A percentile compares a stretch with the other conserved stretches of the same genome.
Evolutionary conservation across 805 yeast genomes (phyloP).

Genomic region (Candida orba): DNA sequence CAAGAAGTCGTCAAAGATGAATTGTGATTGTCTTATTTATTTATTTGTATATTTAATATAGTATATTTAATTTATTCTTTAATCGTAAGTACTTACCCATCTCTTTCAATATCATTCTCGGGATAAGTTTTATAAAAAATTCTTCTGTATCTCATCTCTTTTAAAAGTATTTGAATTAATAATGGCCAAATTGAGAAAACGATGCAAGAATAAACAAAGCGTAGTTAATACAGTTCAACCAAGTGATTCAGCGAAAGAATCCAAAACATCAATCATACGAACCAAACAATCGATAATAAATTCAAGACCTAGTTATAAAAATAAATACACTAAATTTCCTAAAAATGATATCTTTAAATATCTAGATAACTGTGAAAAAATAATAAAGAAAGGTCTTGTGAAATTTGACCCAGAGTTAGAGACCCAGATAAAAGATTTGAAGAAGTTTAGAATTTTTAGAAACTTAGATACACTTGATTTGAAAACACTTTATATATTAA

Average conservation of each 20-base stretch:
- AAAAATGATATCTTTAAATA: background rate
- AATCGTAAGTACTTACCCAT: background rate
- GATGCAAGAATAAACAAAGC: no score
- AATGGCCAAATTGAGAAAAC: no score
- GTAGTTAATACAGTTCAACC: no score
- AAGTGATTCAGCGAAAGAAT: no score
- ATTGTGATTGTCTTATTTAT: slow-evolving; percentile 2
- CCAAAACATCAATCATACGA: background rate
- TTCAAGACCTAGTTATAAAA: background rate
- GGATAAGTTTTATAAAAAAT: no score
- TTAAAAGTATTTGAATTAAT: no score
- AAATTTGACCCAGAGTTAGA: slow-evolving; percentile 5
- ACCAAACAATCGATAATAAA: background rate
- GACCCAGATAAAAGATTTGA: slow-evolving; percentile 9
- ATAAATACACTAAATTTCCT: background rate
- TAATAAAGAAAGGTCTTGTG: slow-evolving; percentile 8
- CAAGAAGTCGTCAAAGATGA: slow-evolving; percentile 10
- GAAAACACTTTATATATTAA: slow-evolving; percentile 10
- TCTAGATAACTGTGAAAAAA: background rate
- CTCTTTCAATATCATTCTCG: no score
- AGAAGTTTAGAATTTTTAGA: slow-evolving; percentile 14
- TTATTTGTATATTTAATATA: background rate
- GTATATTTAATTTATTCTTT: no score
- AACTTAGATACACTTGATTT: slow-evolving; percentile 9
- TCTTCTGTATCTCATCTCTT: background rate